Percentiles rank a stretch among this genome's conserved stretches.
Conservation (phyloP, 306 rosid species). For the Quillaja saponaria region DNA sequence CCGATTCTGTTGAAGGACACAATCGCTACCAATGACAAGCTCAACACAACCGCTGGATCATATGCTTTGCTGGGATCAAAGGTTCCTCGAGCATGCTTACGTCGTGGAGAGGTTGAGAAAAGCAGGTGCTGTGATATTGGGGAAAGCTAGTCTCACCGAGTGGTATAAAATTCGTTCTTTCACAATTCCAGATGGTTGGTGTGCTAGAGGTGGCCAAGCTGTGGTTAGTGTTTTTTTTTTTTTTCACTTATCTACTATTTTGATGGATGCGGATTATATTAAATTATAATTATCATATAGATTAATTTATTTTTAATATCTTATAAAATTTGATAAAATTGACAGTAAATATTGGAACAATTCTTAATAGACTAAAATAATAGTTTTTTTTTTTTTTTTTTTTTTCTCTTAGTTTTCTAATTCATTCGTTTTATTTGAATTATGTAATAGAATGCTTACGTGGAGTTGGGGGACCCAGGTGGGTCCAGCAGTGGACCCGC, state of each 20-base stretch:
- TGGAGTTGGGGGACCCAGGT: constrained; percentile 42
- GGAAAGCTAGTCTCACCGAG: constrained; percentile 56
- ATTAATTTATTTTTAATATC: no score
- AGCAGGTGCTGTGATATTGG: constrained; percentile 59
- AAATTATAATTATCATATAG: no score
- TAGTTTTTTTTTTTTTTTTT: no score
- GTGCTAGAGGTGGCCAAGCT: constrained; percentile 56
- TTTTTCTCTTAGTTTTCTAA: no score
- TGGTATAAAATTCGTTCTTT: constrained; percentile 47
- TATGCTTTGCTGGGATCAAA: constrained; percentile 58
- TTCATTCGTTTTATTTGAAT: no score
- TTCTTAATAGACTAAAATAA: no score
- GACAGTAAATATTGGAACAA: no score
- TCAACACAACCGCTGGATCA: constrained; percentile 64
- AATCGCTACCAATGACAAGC: constrained; percentile 52
- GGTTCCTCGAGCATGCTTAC: constrained; percentile 61
- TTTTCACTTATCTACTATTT: no score
- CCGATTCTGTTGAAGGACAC: constrained; percentile 66
- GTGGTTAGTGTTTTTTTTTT: no score
- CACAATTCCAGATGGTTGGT: constrained; percentile 40
- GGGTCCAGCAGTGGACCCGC: constrained; percentile 71
- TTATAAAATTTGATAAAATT: no score
- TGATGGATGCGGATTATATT: no score
- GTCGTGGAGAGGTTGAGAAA: constrained; percentile 52
- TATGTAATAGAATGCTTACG: constrained; percentile 82